Evolutionary conservation across 441 rosid species (phyloP), one percentile per base, ranked within the genome.

Genomic region (Monsonia emarginata): DNA sequence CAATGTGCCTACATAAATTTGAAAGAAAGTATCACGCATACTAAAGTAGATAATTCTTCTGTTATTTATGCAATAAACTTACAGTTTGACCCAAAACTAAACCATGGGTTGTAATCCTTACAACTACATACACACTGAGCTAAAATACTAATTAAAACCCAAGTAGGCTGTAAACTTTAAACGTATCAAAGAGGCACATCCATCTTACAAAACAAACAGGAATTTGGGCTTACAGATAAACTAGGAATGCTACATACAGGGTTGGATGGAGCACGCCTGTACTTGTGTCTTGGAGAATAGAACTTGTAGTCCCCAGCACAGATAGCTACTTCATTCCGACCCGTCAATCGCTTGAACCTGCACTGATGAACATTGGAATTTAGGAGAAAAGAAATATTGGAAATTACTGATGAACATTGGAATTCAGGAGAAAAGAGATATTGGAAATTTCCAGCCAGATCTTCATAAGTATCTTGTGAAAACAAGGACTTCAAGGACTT

Each of bases 231-330:
- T 83, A 93, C 97, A 58, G 86, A 79, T 73, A 90, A 81, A 65
- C 78, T 76, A 76, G 86, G 71, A 57, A 88, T 78, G 65, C 69
- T 79, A 65, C 92, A 79, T 14, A 71, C 71, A n/a, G 86, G 76
- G 38, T 69, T 86, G 56, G 86, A 75, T 40, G 68, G 30, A 65
- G 59, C 70, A 63, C 91, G 95, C 72, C 95, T 80, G 40, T 79
- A 85, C 75, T 93, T 93, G 79, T 86, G 98, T 80, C 98, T 78
- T 21, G 98, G 97, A 74, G 91, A 84, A 73, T 93, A 90, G 69
- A 87, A 93, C 75, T 90, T 90, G 68, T 87, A 90, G 76, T 90
- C 97, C 69, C 67, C 82, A 58, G 91, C 82, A 48, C 89, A 85
- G 64, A 93, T 65, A 30, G 87, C 82, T 48, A 93, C 91, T 70